Base-by-base conservation (phyloP, 306 rosid genomes). In the Carpinus fangiana region DNA sequence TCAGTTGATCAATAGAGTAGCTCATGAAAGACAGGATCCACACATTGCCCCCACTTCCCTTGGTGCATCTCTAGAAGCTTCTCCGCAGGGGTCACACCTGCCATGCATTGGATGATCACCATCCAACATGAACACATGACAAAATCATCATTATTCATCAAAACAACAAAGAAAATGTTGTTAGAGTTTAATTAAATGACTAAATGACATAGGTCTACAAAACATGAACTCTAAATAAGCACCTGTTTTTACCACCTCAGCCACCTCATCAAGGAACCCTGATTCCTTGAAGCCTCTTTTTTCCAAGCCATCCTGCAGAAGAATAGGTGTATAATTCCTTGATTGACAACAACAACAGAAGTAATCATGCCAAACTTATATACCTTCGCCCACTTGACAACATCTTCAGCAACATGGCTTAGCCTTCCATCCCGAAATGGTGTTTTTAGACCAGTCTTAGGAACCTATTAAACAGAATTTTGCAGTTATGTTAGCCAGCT, bases 21-120 rank as follows among this genome's bases (percentile, higher is more conserved):
- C 88, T 93, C 97, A 86, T 91, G 91, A 79, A 86, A 96, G 38
- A 93, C 98, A 45, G 90, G 94, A 87, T 96, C 97, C 62, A 96
- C 90, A 55, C 82, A 83, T 73, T 87, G 93, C 73, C 81, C 91
- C 99, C 98, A 96, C 79, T 96, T 90, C 76, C 90, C 99, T 73
- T 93, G 67, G 53, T 90, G 90, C 83, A 93, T 80, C 43, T 91
- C 93, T 90, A 93, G 84, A 76, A 96, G 92, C 88, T 77, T 93
- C 85, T 96, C 98, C 48, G 98, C 97, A 26, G 98, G 98, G 60
- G 99, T 96, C 26, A 85, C 87, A 75, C 99, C 99, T 96, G 87
- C 82, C 76, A 79, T 23, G 26, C 26, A 23, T 59, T 2, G 34
- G 34, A 64, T 14, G 20, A 64, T 31, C 34, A 62, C 7, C 69